These are phyloP conservation scores for Emericellopsis cladophorae DNA, from an alignment of 2,329 filamentous ascomycete species.

Conservation along the genomic window DNA sequence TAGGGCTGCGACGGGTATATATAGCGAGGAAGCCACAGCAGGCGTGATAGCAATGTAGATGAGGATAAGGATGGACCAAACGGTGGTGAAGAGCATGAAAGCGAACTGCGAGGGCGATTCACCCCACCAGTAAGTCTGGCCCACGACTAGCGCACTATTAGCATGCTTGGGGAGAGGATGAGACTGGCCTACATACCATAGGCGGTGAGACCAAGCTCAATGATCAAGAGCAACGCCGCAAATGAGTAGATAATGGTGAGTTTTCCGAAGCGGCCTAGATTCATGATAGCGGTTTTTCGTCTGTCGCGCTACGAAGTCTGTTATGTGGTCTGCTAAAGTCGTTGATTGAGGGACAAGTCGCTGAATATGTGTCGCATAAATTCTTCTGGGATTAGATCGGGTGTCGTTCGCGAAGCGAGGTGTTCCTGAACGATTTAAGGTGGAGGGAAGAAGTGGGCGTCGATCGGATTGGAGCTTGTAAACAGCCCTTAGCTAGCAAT, in stretches of 20 bases:
- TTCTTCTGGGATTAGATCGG: too few relatives aligned
- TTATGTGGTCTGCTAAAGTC: neutral
- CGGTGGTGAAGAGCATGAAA: slow-evolving; percentile 68
- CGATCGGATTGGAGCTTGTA: too few relatives aligned
- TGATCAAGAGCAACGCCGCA: slow-evolving; percentile 56
- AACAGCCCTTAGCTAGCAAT: too few relatives aligned
- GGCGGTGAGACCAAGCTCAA: slow-evolving; percentile 62
- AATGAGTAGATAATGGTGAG: slow-evolving; percentile 51
- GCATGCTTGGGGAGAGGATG: neutral
- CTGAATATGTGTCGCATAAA: too few relatives aligned
- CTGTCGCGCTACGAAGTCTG: neutral
- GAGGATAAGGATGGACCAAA: slow-evolving; percentile 65
- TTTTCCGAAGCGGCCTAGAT: slow-evolving; percentile 25
- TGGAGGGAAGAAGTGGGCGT: too few relatives aligned
- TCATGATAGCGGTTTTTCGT: slow-evolving; percentile 1
- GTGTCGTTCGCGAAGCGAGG: too few relatives aligned
- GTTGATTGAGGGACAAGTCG: too few relatives aligned
- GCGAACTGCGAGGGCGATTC: slow-evolving; percentile 43
- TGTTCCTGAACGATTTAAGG: too few relatives aligned
- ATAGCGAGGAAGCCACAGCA: slow-evolving; percentile 43
- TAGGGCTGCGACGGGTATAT: slow-evolving; percentile 53
- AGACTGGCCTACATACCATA: slow-evolving; percentile 43
- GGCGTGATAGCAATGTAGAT: slow-evolving; percentile 59
- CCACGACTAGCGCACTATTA: slow-evolving; percentile 7
- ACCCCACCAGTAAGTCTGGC: slow-evolving; percentile 1